Percentiles rank a stretch among this genome's conserved stretches.
Evolutionary conservation across 306 rosid species (phyloP).

Genomic region (Geum urbanum): DNA sequence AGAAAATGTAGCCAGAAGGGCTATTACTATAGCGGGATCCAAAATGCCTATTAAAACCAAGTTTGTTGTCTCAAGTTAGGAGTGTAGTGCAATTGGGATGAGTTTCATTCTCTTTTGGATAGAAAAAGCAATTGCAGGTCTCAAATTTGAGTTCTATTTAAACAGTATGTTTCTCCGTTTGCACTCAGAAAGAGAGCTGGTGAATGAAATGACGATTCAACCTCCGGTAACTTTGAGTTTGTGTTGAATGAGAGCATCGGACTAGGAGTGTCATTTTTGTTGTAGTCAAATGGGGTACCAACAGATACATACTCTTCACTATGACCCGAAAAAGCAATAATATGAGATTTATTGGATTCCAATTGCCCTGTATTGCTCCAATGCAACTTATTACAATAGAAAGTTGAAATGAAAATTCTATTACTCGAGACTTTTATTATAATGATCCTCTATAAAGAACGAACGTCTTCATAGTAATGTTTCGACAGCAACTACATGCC

Average conservation of each 20-base stretch:
- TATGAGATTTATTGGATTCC: neutral
- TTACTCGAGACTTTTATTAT: too few relatives aligned
- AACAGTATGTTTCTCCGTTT: neutral
- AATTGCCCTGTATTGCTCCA: neutral
- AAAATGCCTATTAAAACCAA: constrained; percentile 8
- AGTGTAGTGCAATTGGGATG: neutral
- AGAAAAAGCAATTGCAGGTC: neutral
- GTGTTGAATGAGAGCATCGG: neutral
- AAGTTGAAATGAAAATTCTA: too few relatives aligned
- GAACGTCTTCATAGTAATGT: neutral
- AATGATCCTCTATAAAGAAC: too few relatives aligned
- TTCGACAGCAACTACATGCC: neutral
- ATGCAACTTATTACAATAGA: neutral
- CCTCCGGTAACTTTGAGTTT: neutral
- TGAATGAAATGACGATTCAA: neutral
- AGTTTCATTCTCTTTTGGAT: neutral
- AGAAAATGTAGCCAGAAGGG: constrained; percentile 10
- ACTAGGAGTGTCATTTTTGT: neutral
- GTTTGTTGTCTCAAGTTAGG: neutral
- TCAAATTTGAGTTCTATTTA: neutral
- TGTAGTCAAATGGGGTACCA: neutral
- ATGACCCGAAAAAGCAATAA: neutral
- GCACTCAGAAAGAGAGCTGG: neutral
- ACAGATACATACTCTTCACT: neutral
- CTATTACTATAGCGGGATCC: constrained; percentile 5